Evolutionary conservation across 164 flowering plant species (phyloP), one percentile per base, ranked within the genome.

Genomic region (Stephania japonica): DNA sequence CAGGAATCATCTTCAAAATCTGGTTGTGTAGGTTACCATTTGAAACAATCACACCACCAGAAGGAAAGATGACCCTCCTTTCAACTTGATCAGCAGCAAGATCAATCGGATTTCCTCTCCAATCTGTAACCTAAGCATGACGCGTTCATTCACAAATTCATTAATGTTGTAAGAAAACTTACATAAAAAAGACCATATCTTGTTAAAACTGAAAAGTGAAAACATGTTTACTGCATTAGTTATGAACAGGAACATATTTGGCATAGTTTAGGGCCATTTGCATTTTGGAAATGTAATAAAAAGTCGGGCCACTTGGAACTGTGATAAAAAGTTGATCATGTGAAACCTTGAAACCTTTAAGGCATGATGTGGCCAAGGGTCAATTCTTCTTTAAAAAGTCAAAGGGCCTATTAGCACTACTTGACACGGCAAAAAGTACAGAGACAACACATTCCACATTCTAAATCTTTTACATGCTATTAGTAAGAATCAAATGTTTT

Each of bases 31-130:
- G 53, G 67, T 67, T 81, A 70, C 90, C 86, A 69, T 93, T 91
- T 70, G 87, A 84, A 68, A 87, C 96, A 59, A 93, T 88, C 72
- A 94, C 75, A 56, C 97, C 97, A 75, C 90, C 97, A 6, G 87
- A 80, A 47, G 97, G 94, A 73, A 75, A 89, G 70, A 94, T 81
- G 73, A 81, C 73, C 73, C 98, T 85, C 70, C 96, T 74, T 67
- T 85, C 93, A 21, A 27, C 72, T 77, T 84, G 78, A 86, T 94
- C 98, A 23, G 85, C 94, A 1, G 87, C 85, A 73, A 94, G 84
- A 80, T 94, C 89, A 70, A 94, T 81, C 78, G 82, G 64, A 75
- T 78, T 87, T 18, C 97, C 97, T 69, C 74, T 70, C 98, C 97
- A 91, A 76, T 94, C 97, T 62, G 89, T 86, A 59, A 94, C 98